These are phyloP conservation scores for Hylodesmum podocarpum DNA, from an alignment of 306 rosid species.

Conservation along the genomic window DNA sequence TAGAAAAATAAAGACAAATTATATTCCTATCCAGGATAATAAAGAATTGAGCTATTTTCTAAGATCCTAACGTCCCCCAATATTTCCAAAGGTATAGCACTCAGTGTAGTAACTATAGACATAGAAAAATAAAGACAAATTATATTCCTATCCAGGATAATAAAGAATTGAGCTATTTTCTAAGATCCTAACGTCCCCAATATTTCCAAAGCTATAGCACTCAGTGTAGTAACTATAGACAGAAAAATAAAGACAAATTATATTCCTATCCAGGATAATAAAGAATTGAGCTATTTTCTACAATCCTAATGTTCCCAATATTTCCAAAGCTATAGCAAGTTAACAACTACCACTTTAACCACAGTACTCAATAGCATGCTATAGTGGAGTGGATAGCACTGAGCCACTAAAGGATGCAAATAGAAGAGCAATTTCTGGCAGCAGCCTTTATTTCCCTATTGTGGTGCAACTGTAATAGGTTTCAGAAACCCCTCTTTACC, in stretches of 20 bases:
- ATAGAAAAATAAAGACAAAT: background rate
- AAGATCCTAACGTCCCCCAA: too few relatives aligned
- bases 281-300: background rate
- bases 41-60: too few relatives aligned
- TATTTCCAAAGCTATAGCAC: background rate
- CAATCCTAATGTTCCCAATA: background rate
- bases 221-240: too few relatives aligned
- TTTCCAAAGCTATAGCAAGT: background rate
- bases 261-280: background rate
- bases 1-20: too few relatives aligned
- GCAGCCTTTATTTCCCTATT: background rate
- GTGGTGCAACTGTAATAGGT: background rate
- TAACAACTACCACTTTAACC: background rate
- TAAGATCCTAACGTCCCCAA: background rate
- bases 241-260: background rate
- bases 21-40: too few relatives aligned
- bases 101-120: too few relatives aligned
- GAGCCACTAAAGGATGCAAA: background rate
- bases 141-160: background rate
- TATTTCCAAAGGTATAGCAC: too few relatives aligned
- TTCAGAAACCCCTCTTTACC: background rate
- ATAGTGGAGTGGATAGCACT: background rate
- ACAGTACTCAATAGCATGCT: background rate
- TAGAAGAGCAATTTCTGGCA: background rate
- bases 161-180: background rate